Conservation (phyloP, 768 basidiomycete species). For the Pleurotus ostreatus region DNA sequence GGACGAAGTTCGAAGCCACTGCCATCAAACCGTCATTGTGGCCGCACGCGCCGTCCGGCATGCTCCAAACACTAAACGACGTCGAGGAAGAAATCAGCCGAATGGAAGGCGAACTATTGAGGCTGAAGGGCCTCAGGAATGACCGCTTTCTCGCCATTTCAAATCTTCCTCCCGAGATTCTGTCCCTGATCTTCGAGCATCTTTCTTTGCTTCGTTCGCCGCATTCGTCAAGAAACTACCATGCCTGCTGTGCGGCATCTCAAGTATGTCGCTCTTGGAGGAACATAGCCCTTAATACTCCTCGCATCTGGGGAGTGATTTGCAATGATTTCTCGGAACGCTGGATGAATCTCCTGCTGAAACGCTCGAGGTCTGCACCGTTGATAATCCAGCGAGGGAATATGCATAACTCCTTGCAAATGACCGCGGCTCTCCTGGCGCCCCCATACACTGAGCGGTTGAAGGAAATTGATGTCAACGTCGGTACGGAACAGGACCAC, state of each 20-base stretch:
- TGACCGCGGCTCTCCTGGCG: not conserved
- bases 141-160: not conserved
- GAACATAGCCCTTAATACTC: not conserved
- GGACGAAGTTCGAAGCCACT: no score
- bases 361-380: not conserved
- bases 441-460: not conserved
- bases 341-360: not conserved
- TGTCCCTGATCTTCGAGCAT: slow-evolving; percentile 1
- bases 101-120: not conserved
- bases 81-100: no score
- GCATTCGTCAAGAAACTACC: not conserved
- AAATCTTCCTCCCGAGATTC: not conserved
- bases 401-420: not conserved
- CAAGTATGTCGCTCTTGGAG: slow-evolving; percentile 5
- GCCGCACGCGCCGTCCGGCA: no score
- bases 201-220: not conserved
- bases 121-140: not conserved
- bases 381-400: not conserved
- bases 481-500: not conserved
- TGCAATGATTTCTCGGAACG: not conserved
- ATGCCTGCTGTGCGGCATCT: not conserved
- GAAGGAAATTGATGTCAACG: not conserved
- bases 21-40: no score
- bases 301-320: not conserved
- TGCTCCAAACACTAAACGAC: no score